Evolutionary conservation across 345 rosid species (phyloP).

Genomic region (Anastatica hierochuntica): DNA sequence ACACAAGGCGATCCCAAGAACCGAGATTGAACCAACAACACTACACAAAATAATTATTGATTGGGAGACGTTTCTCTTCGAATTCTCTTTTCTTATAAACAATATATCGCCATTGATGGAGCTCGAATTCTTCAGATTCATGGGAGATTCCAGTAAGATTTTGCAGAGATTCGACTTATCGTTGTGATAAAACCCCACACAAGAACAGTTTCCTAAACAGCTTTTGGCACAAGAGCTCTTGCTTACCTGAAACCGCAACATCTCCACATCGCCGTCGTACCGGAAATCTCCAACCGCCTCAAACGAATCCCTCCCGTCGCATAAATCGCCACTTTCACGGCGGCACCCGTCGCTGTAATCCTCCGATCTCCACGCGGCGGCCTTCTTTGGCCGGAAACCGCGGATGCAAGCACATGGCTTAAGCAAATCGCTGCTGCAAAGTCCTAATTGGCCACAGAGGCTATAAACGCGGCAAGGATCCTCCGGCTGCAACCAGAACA

Average conservation of each 20-base stretch:
- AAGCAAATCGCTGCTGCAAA: conserved; percentile 27
- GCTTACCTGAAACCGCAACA: conserved; percentile 27
- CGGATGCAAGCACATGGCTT: conserved; percentile 42
- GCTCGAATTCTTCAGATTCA: conserved; percentile 49
- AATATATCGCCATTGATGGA: conserved; percentile 30
- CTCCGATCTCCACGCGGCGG: conserved; percentile 8
- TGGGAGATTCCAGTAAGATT: conserved; percentile 40
- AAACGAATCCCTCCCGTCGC: conserved; percentile 22
- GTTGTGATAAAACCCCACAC: conserved; percentile 50
- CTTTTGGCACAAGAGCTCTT: conserved; percentile 37
- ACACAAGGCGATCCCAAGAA: conserved; percentile 28
- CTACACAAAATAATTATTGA: conserved; percentile 35
- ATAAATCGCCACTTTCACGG: conserved; percentile 27
- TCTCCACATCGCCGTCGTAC: conserved; percentile 30
- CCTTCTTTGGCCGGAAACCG: conserved; percentile 33
- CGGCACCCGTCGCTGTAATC: conserved; percentile 42
- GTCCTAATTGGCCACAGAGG: conserved; percentile 57
- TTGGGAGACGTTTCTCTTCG: conserved; percentile 30
- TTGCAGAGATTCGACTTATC: conserved; percentile 38
- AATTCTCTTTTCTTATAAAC: conserved; percentile 32
- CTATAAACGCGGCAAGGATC: conserved; percentile 47
- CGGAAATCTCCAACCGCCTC: conserved; percentile 24
- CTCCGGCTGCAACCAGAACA: conserved; percentile 36
- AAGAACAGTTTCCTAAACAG: conserved; percentile 57
- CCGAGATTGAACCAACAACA: conserved; percentile 39